These are phyloP conservation scores for Fragilaria radians DNA, from an alignment of 108 stramenopile genomes.

Conservation along the genomic window DNA sequence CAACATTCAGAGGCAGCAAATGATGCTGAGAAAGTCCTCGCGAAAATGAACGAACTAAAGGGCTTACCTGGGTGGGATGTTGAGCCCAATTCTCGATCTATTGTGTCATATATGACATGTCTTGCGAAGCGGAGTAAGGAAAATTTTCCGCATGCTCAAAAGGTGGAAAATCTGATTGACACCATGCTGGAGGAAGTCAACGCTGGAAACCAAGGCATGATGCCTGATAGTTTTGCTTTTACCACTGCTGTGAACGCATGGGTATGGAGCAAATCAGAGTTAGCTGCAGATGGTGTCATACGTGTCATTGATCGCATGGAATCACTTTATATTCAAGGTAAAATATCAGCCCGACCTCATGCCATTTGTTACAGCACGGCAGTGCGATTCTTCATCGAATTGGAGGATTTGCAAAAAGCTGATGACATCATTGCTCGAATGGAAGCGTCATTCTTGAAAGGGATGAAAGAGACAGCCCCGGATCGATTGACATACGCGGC, in stretches of 20 bases:
- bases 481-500: slow-evolving; percentile 16
- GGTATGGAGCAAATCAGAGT: not conserved
- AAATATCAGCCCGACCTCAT: not conserved
- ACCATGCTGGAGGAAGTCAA: not conserved
- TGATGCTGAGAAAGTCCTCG: not conserved
- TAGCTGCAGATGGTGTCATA: not conserved
- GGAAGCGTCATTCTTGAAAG: not conserved
- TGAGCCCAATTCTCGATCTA: not conserved
- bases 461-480: not conserved
- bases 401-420: not conserved
- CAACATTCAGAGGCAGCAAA: not conserved
- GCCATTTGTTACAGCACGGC: slow-evolving; percentile 1
- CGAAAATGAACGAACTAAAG: not conserved
- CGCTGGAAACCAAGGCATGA: not conserved
- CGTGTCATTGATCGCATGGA: slow-evolving; percentile 2
- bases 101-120: not conserved
- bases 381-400: not conserved
- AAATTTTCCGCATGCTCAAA: not conserved
- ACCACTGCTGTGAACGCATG: not conserved
- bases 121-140: not conserved
- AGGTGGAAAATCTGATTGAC: not conserved
- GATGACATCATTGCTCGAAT: not conserved
- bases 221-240: not conserved
- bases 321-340: not conserved
- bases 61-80: not conserved